A percentile compares a stretch with the other conserved stretches of the same genome.
These are phyloP conservation scores for Craterostigma plantagineum DNA, from an alignment of 257 asterid species.

Conservation along the genomic window DNA sequence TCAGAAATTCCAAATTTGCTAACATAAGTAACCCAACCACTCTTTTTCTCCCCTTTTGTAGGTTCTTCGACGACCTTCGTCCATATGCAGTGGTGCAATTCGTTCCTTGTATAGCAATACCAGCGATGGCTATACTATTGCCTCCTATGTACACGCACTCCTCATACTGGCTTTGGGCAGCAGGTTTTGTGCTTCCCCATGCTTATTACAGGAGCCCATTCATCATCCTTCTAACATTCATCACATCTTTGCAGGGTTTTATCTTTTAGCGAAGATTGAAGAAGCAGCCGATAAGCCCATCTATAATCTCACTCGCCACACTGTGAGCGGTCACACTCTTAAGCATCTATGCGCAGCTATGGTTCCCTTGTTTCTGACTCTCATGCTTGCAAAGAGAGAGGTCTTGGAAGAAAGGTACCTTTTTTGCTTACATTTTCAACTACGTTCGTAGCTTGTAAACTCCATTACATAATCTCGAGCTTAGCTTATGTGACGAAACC, in stretches of 20 bases:
- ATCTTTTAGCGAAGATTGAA: conserved; percentile 80
- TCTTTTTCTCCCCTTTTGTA: conserved; percentile 14
- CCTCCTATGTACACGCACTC: conserved; percentile 98
- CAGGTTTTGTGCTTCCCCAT: conserved; percentile 37
- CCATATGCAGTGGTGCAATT: conserved; percentile 90
- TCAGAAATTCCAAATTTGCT: neutral
- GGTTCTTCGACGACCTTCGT: conserved; percentile 89
- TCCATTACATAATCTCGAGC: too few relatives aligned
- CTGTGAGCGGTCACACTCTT: conserved; percentile 84
- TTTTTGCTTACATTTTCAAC: conserved; percentile 1
- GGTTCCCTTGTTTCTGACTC: conserved; percentile 83
- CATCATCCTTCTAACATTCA: conserved; percentile 7
- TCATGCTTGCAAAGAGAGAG: conserved; percentile 88
- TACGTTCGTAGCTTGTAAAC: too few relatives aligned
- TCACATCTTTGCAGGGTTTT: conserved; percentile 41
- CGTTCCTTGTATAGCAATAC: conserved; percentile 75
- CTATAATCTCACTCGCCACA: conserved; percentile 47
- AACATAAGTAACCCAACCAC: conserved; percentile 3
- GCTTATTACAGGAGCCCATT: conserved; percentile 3
- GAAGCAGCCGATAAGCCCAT: conserved; percentile 90
- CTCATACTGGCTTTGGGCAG: conserved; percentile 95
- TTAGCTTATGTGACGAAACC: too few relatives aligned
- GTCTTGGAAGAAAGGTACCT: conserved; percentile 51
- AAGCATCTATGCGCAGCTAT: conserved; percentile 93
- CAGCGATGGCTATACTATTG: conserved; percentile 69